Base-by-base conservation (phyloP, 768 basidiomycete species). In the Lactarius hengduanensis region DNA sequence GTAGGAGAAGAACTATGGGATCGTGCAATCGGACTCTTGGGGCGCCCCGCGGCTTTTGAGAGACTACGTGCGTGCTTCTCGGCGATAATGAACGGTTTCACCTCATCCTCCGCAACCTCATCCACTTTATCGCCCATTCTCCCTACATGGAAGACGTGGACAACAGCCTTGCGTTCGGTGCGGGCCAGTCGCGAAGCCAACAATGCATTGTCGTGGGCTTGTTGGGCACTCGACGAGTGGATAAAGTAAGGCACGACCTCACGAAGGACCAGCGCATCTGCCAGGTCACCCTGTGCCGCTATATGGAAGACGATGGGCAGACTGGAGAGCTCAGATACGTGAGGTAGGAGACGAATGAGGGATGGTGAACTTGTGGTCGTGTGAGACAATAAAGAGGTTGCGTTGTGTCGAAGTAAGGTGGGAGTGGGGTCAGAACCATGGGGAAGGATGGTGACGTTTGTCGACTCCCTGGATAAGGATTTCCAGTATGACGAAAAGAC, bases 201-300 rank as follows among this genome's bases (percentile, higher is more conserved):
- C 41, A 98, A 78, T 30, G 94, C 91, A 76, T 98, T 89, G 74
- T 96, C 92, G 72, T 96, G 91, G 3, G 94, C 92, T 73, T 94
- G 84, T 74, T 94, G 90, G 4, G 86, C 75, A 1, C 84, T 86
- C 41, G 84, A 82, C 6, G 94, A 96, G 72, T 96, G 81, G 58
- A 98, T 71, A 74, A 94, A 88, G 77, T 88, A 92, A 34, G 91
- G 91, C 7, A 92, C 84, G 22, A 86, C 82, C n/a, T 89, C 85
- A 47, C 89, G 87, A 64, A 96, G 86, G 15, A 89, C 79, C 50
- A 95, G 82, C 47, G 87, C 85, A 69, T 90, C 87, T 40, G 91
- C 85, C 54, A 94, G 83, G 74, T 92, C 88, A 64, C 84, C 80
- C 53, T 77, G 74, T 56, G 86, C 80, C 13, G 87, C 86, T 45